Percentiles rank a stretch among this genome's conserved stretches.
Conservation (phyloP, 2,329 filamentous ascomycete genomes). For the Botrytis deweyae region DNA sequence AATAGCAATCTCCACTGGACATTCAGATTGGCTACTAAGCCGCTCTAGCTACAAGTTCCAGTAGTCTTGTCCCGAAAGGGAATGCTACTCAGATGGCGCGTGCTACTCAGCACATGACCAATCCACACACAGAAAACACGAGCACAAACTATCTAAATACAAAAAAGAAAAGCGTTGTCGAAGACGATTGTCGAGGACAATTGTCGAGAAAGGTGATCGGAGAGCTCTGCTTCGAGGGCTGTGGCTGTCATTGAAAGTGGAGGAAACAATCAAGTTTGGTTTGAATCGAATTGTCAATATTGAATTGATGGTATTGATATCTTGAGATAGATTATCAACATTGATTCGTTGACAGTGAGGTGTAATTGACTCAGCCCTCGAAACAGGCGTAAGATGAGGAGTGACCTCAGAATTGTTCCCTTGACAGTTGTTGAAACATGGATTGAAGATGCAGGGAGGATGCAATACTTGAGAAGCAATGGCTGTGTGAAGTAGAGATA, state of each 20-base stretch:
- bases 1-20: constrained; percentile 4
- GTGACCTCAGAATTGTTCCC: background rate
- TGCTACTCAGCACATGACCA: constrained; percentile 1
- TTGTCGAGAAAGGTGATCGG: background rate
- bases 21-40: constrained; percentile 14
- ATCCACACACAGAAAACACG: background rate
- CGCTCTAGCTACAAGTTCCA: constrained; percentile 12
- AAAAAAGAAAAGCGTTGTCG: background rate
- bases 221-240: background rate
- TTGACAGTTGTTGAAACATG: background rate
- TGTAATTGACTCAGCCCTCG: background rate
- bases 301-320: background rate
- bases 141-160: background rate
- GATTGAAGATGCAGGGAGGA: background rate
- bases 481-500: background rate
- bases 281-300: background rate
- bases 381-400: background rate
- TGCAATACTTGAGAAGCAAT: background rate
- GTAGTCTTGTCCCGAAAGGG: background rate
- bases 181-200: background rate
- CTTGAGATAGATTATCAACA: background rate
- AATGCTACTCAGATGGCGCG: background rate
- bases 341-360: background rate
- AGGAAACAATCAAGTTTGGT: background rate
- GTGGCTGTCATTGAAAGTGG: background rate